Evolutionary conservation across 495 filamentous ascomycete genomes (phyloP), one percentile per base, ranked within the genome.

Genomic region (Tuber aestivum): DNA sequence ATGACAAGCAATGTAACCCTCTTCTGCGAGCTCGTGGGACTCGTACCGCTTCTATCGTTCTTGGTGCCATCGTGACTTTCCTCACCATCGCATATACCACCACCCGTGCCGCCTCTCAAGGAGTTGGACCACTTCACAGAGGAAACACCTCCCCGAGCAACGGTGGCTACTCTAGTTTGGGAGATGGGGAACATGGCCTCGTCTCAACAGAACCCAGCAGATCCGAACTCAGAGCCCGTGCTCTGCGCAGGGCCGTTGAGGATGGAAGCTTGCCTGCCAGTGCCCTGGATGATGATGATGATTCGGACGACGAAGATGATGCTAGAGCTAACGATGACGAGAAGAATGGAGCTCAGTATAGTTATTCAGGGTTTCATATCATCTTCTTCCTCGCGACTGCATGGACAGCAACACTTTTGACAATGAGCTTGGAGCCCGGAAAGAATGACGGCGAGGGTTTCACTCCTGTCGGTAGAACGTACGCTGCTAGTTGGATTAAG

Each of bases 401-500:
- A 65, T 99, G 95, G 95, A 93, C 97, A 1, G 95, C 93, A 8
- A 98, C 95, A 3, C 86, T 99, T 69, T 85, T 99, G 76, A 97
- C 94, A 21, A 93, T 94, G 86, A 92, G 92, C 76, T 87, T 95
- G 82, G 88, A 93, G 32, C 87, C 89, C 6, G 85, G 87, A 73
- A 83, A 84, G 40, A 83, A 84, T 41, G 89, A 91, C 65, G 86
- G 87, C 37, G 84, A 86, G 27, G 86, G 87, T 32, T 97, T 99
- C 84, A 92, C 92, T 7, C 92, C 95, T 0, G 95, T 99, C 27
- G 95, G 95, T 41, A 87, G 95, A 70, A 97, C 95, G 32, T 95
- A 97, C 86, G 97, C 94, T 90, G 95, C 95, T 35, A 97, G 93
- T 85, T 99, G 95, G 95, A 94, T 97, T 79, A 99, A 98, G 90